A percentile compares a stretch with the other conserved stretches of the same genome.
These are phyloP conservation scores for Spergularia azorica DNA, from an alignment of 179 eudicot species.

Conservation along the genomic window DNA sequence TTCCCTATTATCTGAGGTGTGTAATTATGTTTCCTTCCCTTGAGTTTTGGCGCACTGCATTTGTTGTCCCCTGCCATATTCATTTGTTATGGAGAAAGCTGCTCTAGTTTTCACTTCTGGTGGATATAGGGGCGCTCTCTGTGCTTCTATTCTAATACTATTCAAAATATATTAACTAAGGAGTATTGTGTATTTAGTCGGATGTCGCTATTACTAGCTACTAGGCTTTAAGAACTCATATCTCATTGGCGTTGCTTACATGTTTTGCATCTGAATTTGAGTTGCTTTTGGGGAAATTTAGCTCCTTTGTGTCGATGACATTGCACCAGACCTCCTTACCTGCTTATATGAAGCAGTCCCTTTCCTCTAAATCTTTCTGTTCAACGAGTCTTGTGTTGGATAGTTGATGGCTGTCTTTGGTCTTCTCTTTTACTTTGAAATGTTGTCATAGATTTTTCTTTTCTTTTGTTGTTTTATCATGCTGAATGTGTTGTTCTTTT, in stretches of 20 bases:
- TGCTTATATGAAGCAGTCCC: too few relatives aligned
- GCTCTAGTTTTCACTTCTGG: neutral
- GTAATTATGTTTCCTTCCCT: constrained; percentile 8
- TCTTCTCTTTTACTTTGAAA: too few relatives aligned
- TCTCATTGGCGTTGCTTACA: neutral
- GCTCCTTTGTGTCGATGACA: neutral
- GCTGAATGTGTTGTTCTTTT: too few relatives aligned
- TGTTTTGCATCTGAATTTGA: neutral
- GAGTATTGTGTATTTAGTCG: neutral
- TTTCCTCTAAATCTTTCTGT: too few relatives aligned
- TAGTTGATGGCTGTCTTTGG: too few relatives aligned
- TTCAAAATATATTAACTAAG: too few relatives aligned
- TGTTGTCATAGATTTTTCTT: too few relatives aligned
- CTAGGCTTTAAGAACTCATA: too few relatives aligned
- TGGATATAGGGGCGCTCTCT: neutral
- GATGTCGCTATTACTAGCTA: neutral
- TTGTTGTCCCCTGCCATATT: neutral
- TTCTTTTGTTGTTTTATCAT: too few relatives aligned
- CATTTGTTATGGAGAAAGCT: neutral
- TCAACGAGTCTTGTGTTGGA: too few relatives aligned
- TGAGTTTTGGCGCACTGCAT: neutral
- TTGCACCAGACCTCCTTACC: too few relatives aligned
- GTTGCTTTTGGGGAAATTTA: neutral
- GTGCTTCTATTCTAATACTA: neutral
- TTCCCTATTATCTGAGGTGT: constrained; percentile 92